Evolutionary conservation across 352 stramenopile genomes (phyloP), one percentile per base, ranked within the genome.

Genomic region (Lagenidium sp.): DNA sequence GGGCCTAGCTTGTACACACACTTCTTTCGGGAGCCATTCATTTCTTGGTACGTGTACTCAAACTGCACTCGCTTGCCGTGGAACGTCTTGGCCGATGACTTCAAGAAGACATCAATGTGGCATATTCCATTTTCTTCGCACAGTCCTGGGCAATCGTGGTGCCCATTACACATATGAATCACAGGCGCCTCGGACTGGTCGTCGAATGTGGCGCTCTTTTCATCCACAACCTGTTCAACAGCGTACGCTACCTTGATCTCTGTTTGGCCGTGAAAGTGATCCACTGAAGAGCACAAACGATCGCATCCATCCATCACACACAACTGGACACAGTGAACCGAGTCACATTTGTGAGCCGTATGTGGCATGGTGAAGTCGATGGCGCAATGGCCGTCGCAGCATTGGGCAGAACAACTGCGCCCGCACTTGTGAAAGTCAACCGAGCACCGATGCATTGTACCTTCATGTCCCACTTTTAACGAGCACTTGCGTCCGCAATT

Each of bases 11-110:
- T 49, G 24, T 51, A 50, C 0, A 47, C 48, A 35, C 75, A 91
- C 32, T 82, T 82, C 47, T 85, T 85, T 7, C 70, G 68, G 13
- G 60, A 60, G 0, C 75, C 76, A 47, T 88, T 91, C 75, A 91
- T 91, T 42, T 87, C 79, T 51, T 91, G 68, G 22, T 71, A 78
- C 2, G 62, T 83, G 47, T 85, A 91, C 34, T 80, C 57, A 35
- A 91, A 87, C 3, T 51, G 69, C 6, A 66, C 50, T 23, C 79
- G 68, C 43, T 53, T 55, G 4, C 79, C 79, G 1, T 46, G 50
- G 44, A 91, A 88, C 6, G 55, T 81, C 53, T 83, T 83, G 1
- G 68, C 70, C 15, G 68, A 81, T 36, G 85, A 50, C 32, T 87
- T 82, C 12, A 82, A 57, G 44, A 77, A 70, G 23, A 91, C 73